Percentiles rank a stretch among this genome's conserved stretches.
These are phyloP conservation scores for Phlyctochytrium arcticum DNA, from an alignment of 192 early-diverging fungal genomes.

Conservation along the genomic window DNA sequence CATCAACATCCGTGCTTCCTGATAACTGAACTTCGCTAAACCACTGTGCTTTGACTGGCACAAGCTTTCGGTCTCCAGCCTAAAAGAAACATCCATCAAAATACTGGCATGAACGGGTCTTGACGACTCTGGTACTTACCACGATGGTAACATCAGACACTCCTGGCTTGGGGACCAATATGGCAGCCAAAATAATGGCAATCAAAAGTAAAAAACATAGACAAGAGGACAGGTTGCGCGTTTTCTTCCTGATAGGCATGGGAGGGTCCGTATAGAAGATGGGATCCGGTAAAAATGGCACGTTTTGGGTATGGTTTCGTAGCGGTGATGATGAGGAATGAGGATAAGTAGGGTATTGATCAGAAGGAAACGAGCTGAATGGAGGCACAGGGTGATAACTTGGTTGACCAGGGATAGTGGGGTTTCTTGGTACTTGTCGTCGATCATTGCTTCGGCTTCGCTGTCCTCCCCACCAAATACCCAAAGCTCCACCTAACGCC, in stretches of 20 bases:
- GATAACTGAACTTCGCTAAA: conserved; percentile 15
- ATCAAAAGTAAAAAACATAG: conserved; percentile 11
- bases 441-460: too few relatives aligned
- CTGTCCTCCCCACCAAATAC: conserved; percentile 1
- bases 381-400: not conserved
- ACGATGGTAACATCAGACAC: conserved; percentile 1
- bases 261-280: conserved; percentile 1
- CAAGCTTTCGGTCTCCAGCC: conserved; percentile 19
- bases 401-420: not conserved
- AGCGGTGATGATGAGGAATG: not conserved
- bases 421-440: not conserved
- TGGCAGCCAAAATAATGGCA: not conserved
- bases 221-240: conserved; percentile 17
- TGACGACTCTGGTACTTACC: not conserved
- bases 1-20: conserved; percentile 15
- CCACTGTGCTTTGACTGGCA: conserved; percentile 8
- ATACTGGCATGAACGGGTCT: not conserved
- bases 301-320: not conserved
- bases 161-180: conserved; percentile 16
- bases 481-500: conserved; percentile 20
- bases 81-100: not conserved
- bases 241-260: conserved; percentile 1
- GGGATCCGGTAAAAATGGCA: conserved; percentile 4
- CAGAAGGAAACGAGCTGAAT: not conserved
- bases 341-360: not conserved